These are phyloP conservation scores for Kokia cookei DNA, from an alignment of 441 rosid species.

Conservation along the genomic window DNA sequence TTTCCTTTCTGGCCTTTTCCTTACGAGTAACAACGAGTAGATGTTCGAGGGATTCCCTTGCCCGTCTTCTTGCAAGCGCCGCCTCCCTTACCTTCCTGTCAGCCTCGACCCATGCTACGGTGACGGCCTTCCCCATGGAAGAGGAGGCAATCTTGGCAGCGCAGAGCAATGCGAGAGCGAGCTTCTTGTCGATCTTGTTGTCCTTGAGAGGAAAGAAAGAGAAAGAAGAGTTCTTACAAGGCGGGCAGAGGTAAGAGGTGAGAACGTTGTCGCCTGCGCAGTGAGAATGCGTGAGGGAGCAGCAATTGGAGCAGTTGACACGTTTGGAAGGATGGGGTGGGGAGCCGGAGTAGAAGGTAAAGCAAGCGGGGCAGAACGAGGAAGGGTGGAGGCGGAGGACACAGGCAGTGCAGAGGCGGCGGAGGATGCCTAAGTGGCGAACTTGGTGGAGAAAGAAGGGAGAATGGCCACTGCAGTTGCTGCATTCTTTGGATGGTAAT, in stretches of 20 bases:
- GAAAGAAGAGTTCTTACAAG: constrained; percentile 13
- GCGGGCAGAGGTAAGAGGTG: constrained; percentile 13
- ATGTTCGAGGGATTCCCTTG: constrained; percentile 16
- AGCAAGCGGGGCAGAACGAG: constrained; percentile 27
- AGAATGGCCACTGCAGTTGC: constrained; percentile 13
- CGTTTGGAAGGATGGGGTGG: constrained; percentile 23
- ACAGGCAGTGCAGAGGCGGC: constrained; percentile 23
- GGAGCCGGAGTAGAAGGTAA: constrained; percentile 16
- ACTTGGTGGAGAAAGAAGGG: constrained; percentile 12
- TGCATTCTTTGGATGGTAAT: constrained; percentile 2
- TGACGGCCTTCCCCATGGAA: constrained; percentile 20
- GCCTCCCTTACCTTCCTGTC: constrained; percentile 22
- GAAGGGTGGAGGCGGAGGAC: constrained; percentile 22
- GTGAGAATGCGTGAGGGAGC: constrained; percentile 27
- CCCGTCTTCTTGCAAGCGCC: constrained; percentile 16
- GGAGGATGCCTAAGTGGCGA: constrained; percentile 16
- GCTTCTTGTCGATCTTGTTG: constrained; percentile 9
- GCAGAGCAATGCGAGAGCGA: constrained; percentile 11
- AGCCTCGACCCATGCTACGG: constrained; percentile 10
- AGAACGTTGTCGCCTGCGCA: constrained; percentile 10
- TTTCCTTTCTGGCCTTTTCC: not conserved
- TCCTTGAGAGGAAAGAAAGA: constrained; percentile 3
- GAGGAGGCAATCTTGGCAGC: constrained; percentile 18
- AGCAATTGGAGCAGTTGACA: constrained; percentile 18
- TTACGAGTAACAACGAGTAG: not conserved